A percentile compares a stretch with the other conserved stretches of the same genome.
Conservation (phyloP, 1,139 yeast genomes). For the Geotrichum phurueaensis region DNA sequence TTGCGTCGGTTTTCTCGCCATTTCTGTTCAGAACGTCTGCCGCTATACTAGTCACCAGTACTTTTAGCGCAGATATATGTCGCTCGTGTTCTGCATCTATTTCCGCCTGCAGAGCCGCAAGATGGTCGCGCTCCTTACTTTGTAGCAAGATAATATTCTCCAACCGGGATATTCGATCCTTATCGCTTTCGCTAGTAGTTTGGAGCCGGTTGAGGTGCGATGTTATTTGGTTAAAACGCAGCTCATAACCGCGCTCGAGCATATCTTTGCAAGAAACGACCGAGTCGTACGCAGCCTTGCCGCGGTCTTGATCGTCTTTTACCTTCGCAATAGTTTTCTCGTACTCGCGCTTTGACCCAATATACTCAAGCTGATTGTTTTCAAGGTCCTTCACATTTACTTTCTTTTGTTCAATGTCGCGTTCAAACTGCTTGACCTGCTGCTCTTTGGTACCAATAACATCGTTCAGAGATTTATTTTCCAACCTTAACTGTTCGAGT, state of each 20-base stretch:
- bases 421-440: neutral
- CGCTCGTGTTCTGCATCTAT: constrained; percentile 21
- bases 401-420: neutral
- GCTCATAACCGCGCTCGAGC: constrained; percentile 6
- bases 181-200: constrained; percentile 22
- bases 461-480: constrained; percentile 24
- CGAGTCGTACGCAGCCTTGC: constrained; percentile 6
- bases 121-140: constrained; percentile 20
- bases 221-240: constrained; percentile 12
- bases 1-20: neutral
- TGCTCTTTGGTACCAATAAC: constrained; percentile 25
- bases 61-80: constrained; percentile 22
- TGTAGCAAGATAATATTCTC: constrained; percentile 20
- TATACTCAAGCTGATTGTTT: constrained; percentile 2
- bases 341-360: constrained; percentile 4
- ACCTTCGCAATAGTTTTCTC: neutral
- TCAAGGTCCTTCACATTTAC: constrained; percentile 22
- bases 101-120: constrained; percentile 21
- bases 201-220: constrained; percentile 23
- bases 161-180: constrained; percentile 19
- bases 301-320: constrained; percentile 2
- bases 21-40: neutral
- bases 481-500: constrained; percentile 25
- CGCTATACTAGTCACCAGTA: constrained; percentile 1
- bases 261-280: neutral